Evolutionary conservation across 768 basidiomycete genomes (phyloP), one percentile per base, ranked within the genome.

Genomic region (Leccinum longicurvipes): DNA sequence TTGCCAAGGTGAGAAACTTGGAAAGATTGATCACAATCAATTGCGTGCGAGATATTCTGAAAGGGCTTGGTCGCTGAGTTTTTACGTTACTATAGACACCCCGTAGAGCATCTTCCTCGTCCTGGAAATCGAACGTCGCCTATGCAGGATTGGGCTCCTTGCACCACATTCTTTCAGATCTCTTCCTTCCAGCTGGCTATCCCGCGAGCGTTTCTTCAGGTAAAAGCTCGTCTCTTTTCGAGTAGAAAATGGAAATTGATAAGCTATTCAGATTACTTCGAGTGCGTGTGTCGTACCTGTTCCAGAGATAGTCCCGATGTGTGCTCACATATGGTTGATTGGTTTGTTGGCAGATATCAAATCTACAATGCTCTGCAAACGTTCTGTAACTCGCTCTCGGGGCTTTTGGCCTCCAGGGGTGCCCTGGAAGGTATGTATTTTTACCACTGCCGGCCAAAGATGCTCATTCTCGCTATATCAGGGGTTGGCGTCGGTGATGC

Each of bases 401-500:
- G 82, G 0, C 71, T 88, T 25, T 63, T 88, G 19, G 82, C 87
- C 1, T 86, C 86, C 7, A 75, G 86, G 59, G 86, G 86, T 15
- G 79, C 84, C 3, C 72, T 89, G 6, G 83, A 88, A 77, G 86
- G 86, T 84, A 47, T 29, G 85, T 82, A 47, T 19, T 55, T 9
- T 6, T 23, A 7, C 10, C 10, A 12, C n/a, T 46, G 28, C 6
- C 21, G n/a, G 19, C 17, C 6, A 8, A 14, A 3, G n/a, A 52
- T 29, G 11, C 34, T 54, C 27, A 53, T 23, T 34, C 4, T 25
- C 23, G 9, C 15, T n/a, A 1, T 42, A 17, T 57, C 84, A 86
- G 85, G 31, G 24, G 80, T 85, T 56, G 87, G 87, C 5, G 86
- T 88, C n/a, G 87, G 87, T 0, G 77, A 86, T 53, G 78, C 85